Evolutionary conservation across 805 yeast genomes (phyloP), one percentile per base, ranked within the genome.

Genomic region (Wickerhamiella dianesei): DNA sequence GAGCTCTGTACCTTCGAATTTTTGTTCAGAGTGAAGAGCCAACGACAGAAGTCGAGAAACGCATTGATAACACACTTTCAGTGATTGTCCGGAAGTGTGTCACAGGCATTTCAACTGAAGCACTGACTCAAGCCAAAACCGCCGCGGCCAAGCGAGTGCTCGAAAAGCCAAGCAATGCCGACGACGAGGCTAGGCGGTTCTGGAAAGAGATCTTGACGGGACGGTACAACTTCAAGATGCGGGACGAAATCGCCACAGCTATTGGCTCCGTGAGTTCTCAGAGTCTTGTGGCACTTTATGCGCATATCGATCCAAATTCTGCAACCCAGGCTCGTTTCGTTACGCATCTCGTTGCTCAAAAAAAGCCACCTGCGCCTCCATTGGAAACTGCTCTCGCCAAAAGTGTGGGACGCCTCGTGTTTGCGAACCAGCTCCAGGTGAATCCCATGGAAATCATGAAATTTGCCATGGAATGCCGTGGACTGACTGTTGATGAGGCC

Each of bases 1-100:
- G 92, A 19, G 74, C 51, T 80, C 3, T 71, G 76, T 59, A 88
- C 89, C 13, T 73, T 78, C 54, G 72, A 92, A 56, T 92, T 12
- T 67, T 88, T 53, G 73, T 88, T 44, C 98, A 89, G 66, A 80
- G 92, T 49, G 96, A 86, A 61, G 76, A 82, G 60, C 65, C 84
- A 2, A 71, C 92, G 2, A 74, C 72, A 13, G 88, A 79, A 61
- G 69, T 92, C 50, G 85, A 84, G 59, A 73, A 73, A 53, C 74
- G 98, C 63, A 25, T 25, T 12, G 32, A 25, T 6, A 6, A 6
- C 6, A 25, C 12, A 6, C 32, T 25, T 6, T 25, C 32, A 6
- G 32, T 12, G 6, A 6, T 25, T 6, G 32, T 12, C 32, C n/a
- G n/a, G n/a, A n/a, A n/a, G n/a, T n/a, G n/a, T n/a, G n/a, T n/a